phyloP scores from a whole-genome alignment of 805 yeast genomes.

The Hanseniaspora valbyensis region DNA sequence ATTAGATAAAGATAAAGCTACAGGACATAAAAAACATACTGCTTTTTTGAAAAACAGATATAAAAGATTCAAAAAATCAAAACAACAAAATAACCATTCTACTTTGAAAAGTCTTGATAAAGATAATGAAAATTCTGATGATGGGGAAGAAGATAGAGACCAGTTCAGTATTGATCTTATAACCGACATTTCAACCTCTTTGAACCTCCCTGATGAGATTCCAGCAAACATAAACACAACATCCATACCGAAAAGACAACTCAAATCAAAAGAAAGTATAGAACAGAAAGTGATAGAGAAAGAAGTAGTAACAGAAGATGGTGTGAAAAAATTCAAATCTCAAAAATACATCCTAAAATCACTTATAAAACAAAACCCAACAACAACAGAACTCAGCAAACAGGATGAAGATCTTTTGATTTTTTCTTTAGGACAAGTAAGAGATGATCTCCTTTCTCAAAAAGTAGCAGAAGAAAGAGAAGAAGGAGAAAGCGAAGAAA shows the following conservation, averaged over 20 bases:
- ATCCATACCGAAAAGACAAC: too few relatives aligned
- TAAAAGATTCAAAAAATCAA: neutral
- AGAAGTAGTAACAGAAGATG: neutral
- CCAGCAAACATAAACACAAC: too few relatives aligned
- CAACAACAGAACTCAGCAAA: neutral
- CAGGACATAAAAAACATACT: neutral
- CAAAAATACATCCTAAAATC: slow-evolving; percentile 1
- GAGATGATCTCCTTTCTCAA: neutral
- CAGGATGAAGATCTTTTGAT: slow-evolving; percentile 1
- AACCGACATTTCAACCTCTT: neutral
- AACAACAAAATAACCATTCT: too few relatives aligned
- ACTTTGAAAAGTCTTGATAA: neutral
- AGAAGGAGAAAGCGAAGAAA: neutral
- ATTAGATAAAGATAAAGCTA: neutral
- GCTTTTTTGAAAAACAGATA: neutral
- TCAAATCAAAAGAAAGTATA: neutral
- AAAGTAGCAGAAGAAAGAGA: neutral
- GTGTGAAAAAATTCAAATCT: slow-evolving; percentile 4
- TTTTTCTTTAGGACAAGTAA: slow-evolving; percentile 1
- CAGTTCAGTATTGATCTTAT: neutral
- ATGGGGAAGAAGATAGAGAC: neutral
- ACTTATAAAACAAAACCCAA: neutral
- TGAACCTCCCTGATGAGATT: neutral
- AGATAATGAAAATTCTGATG: neutral
- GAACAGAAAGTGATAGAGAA: neutral